Conservation (phyloP, 768 basidiomycete genomes). For the Lepiota brunneoincarnata region DNA sequence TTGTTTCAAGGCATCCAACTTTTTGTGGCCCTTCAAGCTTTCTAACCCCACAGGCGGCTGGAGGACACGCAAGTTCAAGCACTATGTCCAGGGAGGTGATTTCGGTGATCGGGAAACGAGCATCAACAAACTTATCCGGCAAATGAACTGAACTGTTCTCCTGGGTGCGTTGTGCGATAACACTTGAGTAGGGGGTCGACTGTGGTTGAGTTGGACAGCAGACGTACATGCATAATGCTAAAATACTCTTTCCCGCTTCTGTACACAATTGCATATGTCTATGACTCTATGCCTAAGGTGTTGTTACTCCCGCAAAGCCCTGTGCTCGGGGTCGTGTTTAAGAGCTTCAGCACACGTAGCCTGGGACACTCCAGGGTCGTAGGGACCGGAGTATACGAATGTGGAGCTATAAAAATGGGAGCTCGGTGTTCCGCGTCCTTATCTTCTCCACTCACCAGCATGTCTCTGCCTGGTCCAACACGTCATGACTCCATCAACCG, state of each 20-base stretch:
- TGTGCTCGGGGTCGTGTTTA: no score
- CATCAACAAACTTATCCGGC: constrained; percentile 97
- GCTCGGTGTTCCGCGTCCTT: not conserved
- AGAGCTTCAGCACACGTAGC: no score
- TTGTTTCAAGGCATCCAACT: constrained; percentile 73
- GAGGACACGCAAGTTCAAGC: constrained; percentile 97
- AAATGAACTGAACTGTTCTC: constrained; percentile 70
- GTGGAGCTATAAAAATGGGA: not conserved
- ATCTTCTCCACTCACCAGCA: not conserved
- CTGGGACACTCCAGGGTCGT: not conserved
- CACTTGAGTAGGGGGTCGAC: constrained; percentile 11
- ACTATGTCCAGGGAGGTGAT: constrained; percentile 95
- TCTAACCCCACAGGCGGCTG: constrained; percentile 99
- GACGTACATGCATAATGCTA: constrained; percentile 11
- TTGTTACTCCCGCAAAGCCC: no score
- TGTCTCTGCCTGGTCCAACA: not conserved
- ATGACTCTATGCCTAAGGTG: constrained; percentile 3
- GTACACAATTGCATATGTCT: constrained; percentile 1
- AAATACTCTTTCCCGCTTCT: not conserved
- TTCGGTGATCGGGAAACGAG: constrained; percentile 95
- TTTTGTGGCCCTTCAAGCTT: constrained; percentile 99
- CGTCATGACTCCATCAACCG: constrained; percentile 21
- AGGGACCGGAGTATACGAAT: not conserved
- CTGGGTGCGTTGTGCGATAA: constrained; percentile 16
- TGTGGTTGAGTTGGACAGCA: not conserved